Conservation (phyloP, 495 filamentous ascomycete genomes). For the Penicillium longicatenatum region DNA sequence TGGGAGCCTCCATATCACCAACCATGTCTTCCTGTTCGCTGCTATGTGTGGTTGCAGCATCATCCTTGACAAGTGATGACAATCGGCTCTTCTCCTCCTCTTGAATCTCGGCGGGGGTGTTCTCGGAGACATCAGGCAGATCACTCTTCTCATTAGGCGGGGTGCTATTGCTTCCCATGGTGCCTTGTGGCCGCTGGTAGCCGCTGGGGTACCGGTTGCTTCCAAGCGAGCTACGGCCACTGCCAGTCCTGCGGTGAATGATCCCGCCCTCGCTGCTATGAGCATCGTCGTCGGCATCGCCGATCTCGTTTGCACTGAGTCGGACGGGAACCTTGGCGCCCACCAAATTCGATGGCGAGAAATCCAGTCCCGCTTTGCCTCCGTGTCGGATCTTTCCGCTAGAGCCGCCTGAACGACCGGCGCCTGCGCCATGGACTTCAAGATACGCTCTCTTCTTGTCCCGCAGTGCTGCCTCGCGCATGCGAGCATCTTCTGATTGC, state of each 20-base stretch:
- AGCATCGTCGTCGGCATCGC: constrained; percentile 76
- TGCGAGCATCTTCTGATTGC: constrained; percentile 86
- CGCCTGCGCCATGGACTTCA: constrained; percentile 70
- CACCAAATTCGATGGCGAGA: constrained; percentile 72
- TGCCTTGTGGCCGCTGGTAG: constrained; percentile 55
- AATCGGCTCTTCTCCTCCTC: constrained; percentile 39
- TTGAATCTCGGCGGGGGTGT: constrained; percentile 48
- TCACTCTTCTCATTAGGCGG: constrained; percentile 58
- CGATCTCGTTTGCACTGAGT: constrained; percentile 91
- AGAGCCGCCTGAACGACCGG: constrained; percentile 57
- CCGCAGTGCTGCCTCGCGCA: constrained; percentile 74
- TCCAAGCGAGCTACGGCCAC: constrained; percentile 75
- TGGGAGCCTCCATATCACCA: constrained; percentile 53
- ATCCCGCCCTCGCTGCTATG: constrained; percentile 51
- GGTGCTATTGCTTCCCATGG: constrained; percentile 70
- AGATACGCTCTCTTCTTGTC: constrained; percentile 82
- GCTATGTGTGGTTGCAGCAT: constrained; percentile 42
- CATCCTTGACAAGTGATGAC: constrained; percentile 46
- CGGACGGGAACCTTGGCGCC: constrained; percentile 83
- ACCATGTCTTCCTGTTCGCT: constrained; percentile 57
- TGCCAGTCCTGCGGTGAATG: constrained; percentile 74
- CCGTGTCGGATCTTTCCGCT: constrained; percentile 83
- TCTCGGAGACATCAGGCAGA: constrained; percentile 54
- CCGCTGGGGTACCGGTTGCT: constrained; percentile 63
- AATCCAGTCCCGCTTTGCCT: constrained; percentile 68